Evolutionary conservation across 2,329 filamentous ascomycete species (phyloP).

Genomic region (Aureobasidium sp.): DNA sequence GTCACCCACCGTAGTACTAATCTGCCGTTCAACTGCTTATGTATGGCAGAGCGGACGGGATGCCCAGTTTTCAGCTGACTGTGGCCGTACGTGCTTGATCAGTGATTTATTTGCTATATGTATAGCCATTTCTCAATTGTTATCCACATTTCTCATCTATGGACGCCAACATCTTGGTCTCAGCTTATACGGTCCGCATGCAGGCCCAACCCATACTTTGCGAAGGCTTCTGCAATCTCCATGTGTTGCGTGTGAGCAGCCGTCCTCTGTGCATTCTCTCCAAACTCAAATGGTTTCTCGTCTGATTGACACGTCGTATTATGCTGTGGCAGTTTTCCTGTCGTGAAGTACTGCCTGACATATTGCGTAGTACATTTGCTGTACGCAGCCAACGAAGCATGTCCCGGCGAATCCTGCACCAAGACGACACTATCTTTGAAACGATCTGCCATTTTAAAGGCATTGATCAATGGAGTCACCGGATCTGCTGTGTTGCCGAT

Average conservation of each 20-base stretch:
- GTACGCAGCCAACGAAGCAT: conserved; percentile 21
- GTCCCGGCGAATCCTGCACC: conserved; percentile 35
- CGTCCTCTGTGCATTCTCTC: not conserved
- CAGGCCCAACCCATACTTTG: not conserved
- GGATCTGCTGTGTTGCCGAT: conserved; percentile 53
- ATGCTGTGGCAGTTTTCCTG: not conserved
- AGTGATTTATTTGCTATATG: too few relatives aligned
- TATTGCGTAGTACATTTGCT: not conserved
- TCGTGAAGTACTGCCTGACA: not conserved
- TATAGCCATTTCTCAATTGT: too few relatives aligned
- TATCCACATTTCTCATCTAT: too few relatives aligned
- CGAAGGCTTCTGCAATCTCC: not conserved
- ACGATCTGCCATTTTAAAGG: conserved; percentile 34
- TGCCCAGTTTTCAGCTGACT: too few relatives aligned
- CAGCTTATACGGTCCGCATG: not conserved
- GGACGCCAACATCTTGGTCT: too few relatives aligned
- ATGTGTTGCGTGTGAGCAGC: not conserved
- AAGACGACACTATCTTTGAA: conserved; percentile 41
- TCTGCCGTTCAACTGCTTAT: too few relatives aligned
- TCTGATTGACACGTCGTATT: not conserved
- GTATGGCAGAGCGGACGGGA: too few relatives aligned
- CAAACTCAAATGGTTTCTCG: not conserved
- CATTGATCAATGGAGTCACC: conserved; percentile 49
- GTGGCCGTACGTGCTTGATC: too few relatives aligned
- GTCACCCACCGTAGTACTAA: too few relatives aligned